These are phyloP conservation scores for Zymoseptoria passerinii DNA, from an alignment of 2,329 filamentous ascomycete genomes.

Conservation along the genomic window DNA sequence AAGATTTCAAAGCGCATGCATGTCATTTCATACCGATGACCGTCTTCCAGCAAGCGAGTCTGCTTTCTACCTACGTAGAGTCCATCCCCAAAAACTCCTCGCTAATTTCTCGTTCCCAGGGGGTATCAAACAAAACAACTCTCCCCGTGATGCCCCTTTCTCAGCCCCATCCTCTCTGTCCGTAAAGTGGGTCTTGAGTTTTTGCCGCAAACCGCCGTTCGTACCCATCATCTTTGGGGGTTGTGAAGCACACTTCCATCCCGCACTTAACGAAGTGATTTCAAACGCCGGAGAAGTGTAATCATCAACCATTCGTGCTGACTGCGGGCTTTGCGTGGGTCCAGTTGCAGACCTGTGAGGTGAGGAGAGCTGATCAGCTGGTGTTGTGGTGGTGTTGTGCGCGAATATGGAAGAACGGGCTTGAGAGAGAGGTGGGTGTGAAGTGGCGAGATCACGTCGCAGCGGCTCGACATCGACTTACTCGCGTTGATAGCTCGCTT, in stretches of 20 bases:
- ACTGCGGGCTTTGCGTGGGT: constrained; percentile 12
- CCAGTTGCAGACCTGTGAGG: constrained; percentile 13
- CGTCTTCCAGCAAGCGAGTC: neutral
- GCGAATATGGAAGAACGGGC: neutral
- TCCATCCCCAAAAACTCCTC: neutral
- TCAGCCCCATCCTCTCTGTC: neutral
- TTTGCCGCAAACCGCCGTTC: no score
- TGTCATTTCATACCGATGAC: neutral
- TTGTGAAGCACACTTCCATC: neutral
- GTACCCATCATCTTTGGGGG: no score
- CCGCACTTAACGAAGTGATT: constrained; percentile 3
- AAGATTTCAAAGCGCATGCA: no score
- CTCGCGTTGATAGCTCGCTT: neutral
- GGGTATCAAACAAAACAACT: neutral
- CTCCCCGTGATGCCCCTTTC: neutral
- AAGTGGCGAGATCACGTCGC: neutral
- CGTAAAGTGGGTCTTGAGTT: no score
- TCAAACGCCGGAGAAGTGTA: constrained; percentile 14
- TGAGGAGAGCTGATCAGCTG: neutral
- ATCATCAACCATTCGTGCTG: constrained; percentile 13
- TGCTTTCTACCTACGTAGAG: neutral
- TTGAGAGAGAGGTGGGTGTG: neutral
- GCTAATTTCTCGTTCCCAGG: neutral
- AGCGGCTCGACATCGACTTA: neutral
- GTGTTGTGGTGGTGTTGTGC: neutral